These are phyloP conservation scores for Solanum phureja DNA, from an alignment of 257 asterid genomes.

Conservation along the genomic window DNA sequence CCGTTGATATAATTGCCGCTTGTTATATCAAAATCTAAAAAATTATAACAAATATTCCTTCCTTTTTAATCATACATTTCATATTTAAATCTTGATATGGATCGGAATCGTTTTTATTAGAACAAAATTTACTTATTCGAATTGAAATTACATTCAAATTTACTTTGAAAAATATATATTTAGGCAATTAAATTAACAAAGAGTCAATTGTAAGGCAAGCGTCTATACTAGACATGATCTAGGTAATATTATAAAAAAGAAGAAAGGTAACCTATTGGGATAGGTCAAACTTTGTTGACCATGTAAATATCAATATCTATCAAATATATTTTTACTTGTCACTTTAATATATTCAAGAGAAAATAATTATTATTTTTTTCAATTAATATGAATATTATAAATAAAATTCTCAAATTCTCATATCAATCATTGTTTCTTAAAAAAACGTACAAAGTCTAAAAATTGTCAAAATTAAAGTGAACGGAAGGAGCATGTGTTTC, in stretches of 20 bases:
- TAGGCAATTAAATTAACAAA: background rate
- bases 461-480: too few species aligned
- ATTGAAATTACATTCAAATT: background rate
- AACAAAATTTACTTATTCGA: rapidly evolving
- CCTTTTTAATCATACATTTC: background rate
- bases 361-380: too few species aligned
- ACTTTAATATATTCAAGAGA: too few species aligned
- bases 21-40: background rate
- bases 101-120: background rate
- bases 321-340: background rate
- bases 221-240: background rate
- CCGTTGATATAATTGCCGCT: background rate
- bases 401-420: too few species aligned
- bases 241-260: background rate
- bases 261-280: background rate
- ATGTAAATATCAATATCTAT: background rate
- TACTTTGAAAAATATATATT: background rate
- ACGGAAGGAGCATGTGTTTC: background rate
- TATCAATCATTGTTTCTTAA: too few species aligned
- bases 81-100: background rate
- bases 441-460: too few species aligned
- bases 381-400: too few species aligned
- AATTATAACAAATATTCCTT: background rate
- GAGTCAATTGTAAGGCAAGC: background rate
- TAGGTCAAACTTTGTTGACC: background rate